A percentile compares a stretch with the other conserved stretches of the same genome.
Evolutionary conservation across 225 moss, liverwort and hornwort species (phyloP).

Genomic region (Polytrichum commune): DNA sequence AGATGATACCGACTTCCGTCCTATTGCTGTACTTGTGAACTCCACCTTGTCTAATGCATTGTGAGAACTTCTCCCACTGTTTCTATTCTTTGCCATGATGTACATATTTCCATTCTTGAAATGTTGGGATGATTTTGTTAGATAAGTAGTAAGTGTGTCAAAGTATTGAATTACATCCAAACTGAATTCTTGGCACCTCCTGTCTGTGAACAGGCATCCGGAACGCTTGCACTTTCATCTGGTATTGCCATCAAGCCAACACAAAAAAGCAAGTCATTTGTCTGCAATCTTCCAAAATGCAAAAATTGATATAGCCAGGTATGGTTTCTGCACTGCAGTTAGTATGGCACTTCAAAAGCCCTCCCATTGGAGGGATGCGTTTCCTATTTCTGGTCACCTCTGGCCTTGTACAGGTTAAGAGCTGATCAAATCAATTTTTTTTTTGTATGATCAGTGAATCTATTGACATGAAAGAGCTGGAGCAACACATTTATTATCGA

Average conservation of each 20-base stretch:
- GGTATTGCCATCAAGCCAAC: constrained; percentile 56
- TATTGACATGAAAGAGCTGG: constrained; percentile 46
- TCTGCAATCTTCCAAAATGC: constrained; percentile 44
- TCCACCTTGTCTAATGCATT: constrained; percentile 73
- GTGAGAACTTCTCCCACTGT: constrained; percentile 23
- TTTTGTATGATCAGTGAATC: constrained; percentile 26
- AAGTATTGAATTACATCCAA: too few relatives aligned
- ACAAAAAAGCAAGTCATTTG: constrained; percentile 54
- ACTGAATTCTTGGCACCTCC: too few relatives aligned
- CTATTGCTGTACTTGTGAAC: constrained; percentile 81
- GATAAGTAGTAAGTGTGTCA: too few relatives aligned
- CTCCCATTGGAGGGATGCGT: too few relatives aligned
- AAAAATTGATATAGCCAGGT: constrained; percentile 74
- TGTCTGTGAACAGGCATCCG: constrained; percentile 51
- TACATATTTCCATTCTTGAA: too few relatives aligned
- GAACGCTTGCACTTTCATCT: constrained; percentile 80
- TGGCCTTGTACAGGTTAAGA: too few relatives aligned
- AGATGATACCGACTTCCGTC: constrained; percentile 68
- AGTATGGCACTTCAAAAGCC: too few relatives aligned
- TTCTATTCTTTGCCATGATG: not conserved
- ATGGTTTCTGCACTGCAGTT: not conserved
- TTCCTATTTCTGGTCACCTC: too few relatives aligned
- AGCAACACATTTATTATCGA: constrained; percentile 52
- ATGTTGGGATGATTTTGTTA: too few relatives aligned
- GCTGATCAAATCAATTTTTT: not conserved